Evolutionary conservation across 176 grass and related monocot genomes (phyloP).

Genomic region (Lolium rigidum): DNA sequence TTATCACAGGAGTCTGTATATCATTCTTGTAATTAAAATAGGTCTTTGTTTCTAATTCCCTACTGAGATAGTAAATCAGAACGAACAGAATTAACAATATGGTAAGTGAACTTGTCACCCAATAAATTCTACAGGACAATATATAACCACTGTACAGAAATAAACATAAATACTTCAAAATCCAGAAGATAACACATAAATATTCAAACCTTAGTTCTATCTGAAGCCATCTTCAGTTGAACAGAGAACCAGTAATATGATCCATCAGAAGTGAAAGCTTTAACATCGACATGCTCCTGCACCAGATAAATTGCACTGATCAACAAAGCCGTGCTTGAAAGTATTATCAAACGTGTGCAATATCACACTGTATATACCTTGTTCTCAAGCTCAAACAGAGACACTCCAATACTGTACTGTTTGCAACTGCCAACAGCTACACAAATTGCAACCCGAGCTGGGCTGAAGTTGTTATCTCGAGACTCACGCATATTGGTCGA

Average conservation of each 20-base stretch:
- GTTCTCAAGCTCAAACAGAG: conserved; percentile 92
- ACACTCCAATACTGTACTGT: conserved; percentile 81
- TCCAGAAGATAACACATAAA: conserved; percentile 8
- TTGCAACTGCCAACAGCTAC: conserved; percentile 67
- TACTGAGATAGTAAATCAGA: background rate
- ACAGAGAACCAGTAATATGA: conserved; percentile 91
- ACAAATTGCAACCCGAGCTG: conserved; percentile 81
- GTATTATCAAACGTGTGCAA: background rate
- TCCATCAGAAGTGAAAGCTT: conserved; percentile 87
- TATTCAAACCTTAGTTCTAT: conserved; percentile 90
- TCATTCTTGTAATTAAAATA: conserved; percentile 37
- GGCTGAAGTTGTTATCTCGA: conserved; percentile 54
- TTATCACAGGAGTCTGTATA: conserved; percentile 38
- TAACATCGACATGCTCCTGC: conserved; percentile 87
- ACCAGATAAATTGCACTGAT: conserved; percentile 44
- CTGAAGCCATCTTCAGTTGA: conserved; percentile 97
- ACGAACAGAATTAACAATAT: background rate
- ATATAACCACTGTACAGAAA: conserved; percentile 1
- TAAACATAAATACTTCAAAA: background rate
- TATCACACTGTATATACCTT: conserved; percentile 61
- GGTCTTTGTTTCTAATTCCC: background rate
- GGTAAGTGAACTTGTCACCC: conserved; percentile 9
- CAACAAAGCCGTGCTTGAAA: conserved; percentile 19
- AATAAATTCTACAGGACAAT: background rate
- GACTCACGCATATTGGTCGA: conserved; percentile 61